Evolutionary conservation across 179 eudicot genomes (phyloP).

Genomic region (Drosera spatulata): DNA sequence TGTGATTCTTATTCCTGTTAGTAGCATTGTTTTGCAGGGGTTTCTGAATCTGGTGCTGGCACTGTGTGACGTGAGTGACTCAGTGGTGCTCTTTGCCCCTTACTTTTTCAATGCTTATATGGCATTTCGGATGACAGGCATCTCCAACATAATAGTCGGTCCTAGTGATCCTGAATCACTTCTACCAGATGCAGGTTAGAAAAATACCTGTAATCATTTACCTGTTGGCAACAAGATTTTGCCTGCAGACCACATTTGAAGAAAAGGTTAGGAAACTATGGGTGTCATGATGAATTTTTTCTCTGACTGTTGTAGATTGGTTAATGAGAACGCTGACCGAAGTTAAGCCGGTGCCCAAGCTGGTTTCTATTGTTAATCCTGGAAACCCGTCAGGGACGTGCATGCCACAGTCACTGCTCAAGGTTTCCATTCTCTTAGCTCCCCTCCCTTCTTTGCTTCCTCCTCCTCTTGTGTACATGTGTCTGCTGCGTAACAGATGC

Average conservation of each 20-base stretch:
- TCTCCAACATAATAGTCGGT: constrained; percentile 22
- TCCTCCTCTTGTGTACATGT: neutral
- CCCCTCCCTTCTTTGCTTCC: neutral
- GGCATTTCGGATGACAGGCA: constrained; percentile 24
- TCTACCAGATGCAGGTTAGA: constrained; percentile 23
- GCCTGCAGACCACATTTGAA: too few species aligned
- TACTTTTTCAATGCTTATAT: constrained; percentile 28
- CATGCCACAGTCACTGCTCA: constrained; percentile 17
- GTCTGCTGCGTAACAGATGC: neutral
- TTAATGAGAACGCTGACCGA: constrained; percentile 15
- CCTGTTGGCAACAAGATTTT: too few species aligned
- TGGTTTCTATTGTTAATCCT: constrained; percentile 23
- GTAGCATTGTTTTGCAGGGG: constrained; percentile 9
- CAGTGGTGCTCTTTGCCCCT: constrained; percentile 27
- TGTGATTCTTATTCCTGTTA: neutral
- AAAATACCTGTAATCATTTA: too few species aligned
- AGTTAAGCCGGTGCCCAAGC: constrained; percentile 15
- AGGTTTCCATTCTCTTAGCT: constrained; percentile 6
- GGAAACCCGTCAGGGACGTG: constrained; percentile 27
- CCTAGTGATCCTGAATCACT: constrained; percentile 23
- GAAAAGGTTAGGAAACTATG: too few species aligned
- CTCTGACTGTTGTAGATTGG: constrained; percentile 14
- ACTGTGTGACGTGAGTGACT: constrained; percentile 19
- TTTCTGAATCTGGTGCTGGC: constrained; percentile 26
- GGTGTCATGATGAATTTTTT: too few species aligned